Conservation (phyloP, 2,329 filamentous ascomycete species). For the Cytospora schulzeri region DNA sequence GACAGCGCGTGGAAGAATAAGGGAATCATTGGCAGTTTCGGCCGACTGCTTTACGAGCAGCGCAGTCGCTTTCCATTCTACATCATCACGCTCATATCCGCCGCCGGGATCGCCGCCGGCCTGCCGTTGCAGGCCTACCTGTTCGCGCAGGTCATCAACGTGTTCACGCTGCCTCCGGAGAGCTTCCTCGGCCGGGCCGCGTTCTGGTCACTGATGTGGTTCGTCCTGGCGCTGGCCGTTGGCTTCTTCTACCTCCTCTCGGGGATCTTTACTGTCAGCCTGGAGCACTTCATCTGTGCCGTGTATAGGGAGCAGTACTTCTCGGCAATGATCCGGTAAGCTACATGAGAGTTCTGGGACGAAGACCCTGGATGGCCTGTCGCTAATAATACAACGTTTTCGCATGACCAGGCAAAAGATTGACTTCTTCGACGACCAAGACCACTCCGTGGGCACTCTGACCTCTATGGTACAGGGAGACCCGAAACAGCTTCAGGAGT, state of each 20-base stretch:
- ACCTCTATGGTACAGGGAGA: conserved; percentile 59
- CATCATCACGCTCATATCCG: conserved; percentile 49
- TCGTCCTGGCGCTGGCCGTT: conserved; percentile 33
- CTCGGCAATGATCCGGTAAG: conserved; percentile 52
- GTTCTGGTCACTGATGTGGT: conserved; percentile 70
- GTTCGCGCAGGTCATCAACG: conserved; percentile 55
- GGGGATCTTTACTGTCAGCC: conserved; percentile 45
- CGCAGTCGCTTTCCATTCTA: conserved; percentile 53
- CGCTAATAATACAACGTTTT: not conserved
- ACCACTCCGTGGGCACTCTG: conserved; percentile 62
- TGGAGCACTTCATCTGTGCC: conserved; percentile 51
- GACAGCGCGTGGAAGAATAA: conserved; percentile 37
- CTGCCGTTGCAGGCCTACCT: conserved; percentile 37
- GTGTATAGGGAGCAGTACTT: conserved; percentile 64
- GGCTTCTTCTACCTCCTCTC: conserved; percentile 47
- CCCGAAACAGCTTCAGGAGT: conserved; percentile 61
- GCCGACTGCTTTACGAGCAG: conserved; percentile 60
- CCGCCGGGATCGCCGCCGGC: conserved; percentile 28
- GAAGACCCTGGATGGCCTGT: not conserved
- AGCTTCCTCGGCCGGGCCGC: conserved; percentile 43
- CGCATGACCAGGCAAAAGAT: conserved; percentile 48
- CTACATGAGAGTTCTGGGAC: not conserved
- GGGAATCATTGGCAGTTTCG: conserved; percentile 55
- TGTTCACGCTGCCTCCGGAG: conserved; percentile 47
- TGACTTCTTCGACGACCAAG: conserved; percentile 62